A percentile compares a stretch with the other conserved stretches of the same genome.
Conservation (phyloP, 192 early-diverging fungal species). For the Rhizophagus sp. region DNA sequence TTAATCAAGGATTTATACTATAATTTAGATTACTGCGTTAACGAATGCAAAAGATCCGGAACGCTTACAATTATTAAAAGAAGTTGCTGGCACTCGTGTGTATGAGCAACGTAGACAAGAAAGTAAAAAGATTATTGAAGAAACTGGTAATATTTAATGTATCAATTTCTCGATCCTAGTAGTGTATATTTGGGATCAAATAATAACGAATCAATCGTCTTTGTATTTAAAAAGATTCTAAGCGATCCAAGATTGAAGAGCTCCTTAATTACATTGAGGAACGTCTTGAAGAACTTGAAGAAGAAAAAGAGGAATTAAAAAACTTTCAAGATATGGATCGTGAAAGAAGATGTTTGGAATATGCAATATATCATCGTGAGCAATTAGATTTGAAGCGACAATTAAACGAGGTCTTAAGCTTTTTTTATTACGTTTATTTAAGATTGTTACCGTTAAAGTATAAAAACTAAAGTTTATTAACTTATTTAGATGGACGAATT, state of each 20-base stretch:
- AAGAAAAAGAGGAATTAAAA: conserved; percentile 91
- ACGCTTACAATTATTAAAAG: conserved; percentile 87
- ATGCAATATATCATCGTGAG: conserved; percentile 91
- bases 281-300: conserved; percentile 84
- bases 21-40: conserved; percentile 76
- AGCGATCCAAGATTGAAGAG: conserved; percentile 86
- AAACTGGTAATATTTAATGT: conserved; percentile 60
- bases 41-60: conserved; percentile 94
- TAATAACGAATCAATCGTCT: not conserved
- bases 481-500: conserved; percentile 42
- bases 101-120: conserved; percentile 91
- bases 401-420: conserved; percentile 58
- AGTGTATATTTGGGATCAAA: not conserved
- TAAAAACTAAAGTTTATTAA: not conserved
- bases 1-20: not conserved
- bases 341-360: conserved; percentile 86
- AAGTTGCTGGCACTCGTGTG: conserved; percentile 96
- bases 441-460: not conserved
- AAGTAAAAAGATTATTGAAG: conserved; percentile 90
- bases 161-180: conserved; percentile 5
- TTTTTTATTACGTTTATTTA: conserved; percentile 33
- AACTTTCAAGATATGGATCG: conserved; percentile 85
- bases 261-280: conserved; percentile 87
- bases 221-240: conserved; percentile 53
- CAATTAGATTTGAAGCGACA: conserved; percentile 78